Evolutionary conservation across 495 filamentous ascomycete genomes (phyloP).

Genomic region (Cryomyces minteri): DNA sequence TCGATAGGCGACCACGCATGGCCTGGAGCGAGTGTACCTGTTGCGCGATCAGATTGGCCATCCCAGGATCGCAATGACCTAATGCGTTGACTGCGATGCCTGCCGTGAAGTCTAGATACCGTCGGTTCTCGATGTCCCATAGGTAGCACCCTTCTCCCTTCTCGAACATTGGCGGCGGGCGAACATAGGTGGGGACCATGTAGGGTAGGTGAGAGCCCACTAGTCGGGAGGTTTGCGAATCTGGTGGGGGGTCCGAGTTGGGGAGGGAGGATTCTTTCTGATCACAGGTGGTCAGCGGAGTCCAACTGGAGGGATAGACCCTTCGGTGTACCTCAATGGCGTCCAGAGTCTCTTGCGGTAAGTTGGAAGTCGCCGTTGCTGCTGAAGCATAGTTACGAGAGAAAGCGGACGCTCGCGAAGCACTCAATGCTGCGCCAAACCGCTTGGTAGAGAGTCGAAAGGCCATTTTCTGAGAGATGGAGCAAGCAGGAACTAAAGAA

Average conservation of each 20-base stretch:
- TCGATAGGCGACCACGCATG: neutral
- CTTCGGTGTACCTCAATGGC: too few relatives aligned
- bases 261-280: constrained; percentile 47
- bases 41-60: constrained; percentile 47
- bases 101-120: constrained; percentile 85
- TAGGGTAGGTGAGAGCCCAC: constrained; percentile 54
- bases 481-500: too few relatives aligned
- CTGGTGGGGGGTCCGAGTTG: constrained; percentile 57
- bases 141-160: constrained; percentile 72
- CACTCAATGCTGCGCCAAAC: too few relatives aligned
- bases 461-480: too few relatives aligned
- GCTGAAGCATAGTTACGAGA: too few relatives aligned
- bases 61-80: constrained; percentile 66
- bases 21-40: constrained; percentile 35
- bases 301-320: too few relatives aligned
- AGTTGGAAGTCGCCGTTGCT: too few relatives aligned
- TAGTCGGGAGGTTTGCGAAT: constrained; percentile 60
- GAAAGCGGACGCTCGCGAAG: too few relatives aligned
- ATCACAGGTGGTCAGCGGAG: too few relatives aligned
- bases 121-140: constrained; percentile 75
- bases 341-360: too few relatives aligned
- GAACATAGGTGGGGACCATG: constrained; percentile 91
- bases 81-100: constrained; percentile 92
- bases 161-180: constrained; percentile 77
- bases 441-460: too few relatives aligned